These are phyloP conservation scores for Achaetomium macrosporum DNA, from an alignment of 2,329 filamentous ascomycete genomes.

Conservation along the genomic window DNA sequence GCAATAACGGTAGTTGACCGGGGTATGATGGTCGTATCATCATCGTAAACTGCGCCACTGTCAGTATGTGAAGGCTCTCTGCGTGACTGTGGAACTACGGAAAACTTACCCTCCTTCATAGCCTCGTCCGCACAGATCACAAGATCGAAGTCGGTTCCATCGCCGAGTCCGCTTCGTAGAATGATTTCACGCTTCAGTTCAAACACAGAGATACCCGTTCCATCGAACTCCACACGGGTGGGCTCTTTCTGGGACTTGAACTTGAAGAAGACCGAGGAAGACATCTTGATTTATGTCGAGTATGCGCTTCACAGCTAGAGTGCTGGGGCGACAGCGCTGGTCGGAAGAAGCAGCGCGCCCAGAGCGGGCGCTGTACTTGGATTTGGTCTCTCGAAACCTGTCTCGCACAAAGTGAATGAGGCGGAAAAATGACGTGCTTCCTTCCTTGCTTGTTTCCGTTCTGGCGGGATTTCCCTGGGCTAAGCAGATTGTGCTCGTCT, in stretches of 20 bases:
- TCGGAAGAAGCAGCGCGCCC: slow-evolving; percentile 14
- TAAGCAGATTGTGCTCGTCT: slow-evolving; percentile 28
- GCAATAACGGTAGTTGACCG: slow-evolving; percentile 92
- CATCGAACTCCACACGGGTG: slow-evolving; percentile 91
- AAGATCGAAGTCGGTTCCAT: slow-evolving; percentile 94
- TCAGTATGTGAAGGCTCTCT: slow-evolving; percentile 27
- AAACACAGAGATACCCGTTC: slow-evolving; percentile 95
- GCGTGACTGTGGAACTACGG: not conserved
- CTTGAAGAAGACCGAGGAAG: slow-evolving; percentile 98
- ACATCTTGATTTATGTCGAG: slow-evolving; percentile 53
- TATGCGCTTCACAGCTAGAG: slow-evolving; percentile 11
- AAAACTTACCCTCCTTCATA: slow-evolving; percentile 65
- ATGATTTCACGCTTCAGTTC: slow-evolving; percentile 99
- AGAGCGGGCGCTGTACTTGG: slow-evolving; percentile 14
- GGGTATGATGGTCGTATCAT: slow-evolving; percentile 95
- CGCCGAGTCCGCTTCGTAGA: slow-evolving; percentile 83
- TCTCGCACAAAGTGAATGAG: slow-evolving; percentile 21
- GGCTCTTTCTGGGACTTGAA: slow-evolving; percentile 99
- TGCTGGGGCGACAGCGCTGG: not conserved
- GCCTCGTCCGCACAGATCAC: slow-evolving; percentile 90
- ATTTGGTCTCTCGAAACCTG: slow-evolving; percentile 14
- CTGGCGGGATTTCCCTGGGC: slow-evolving; percentile 16
- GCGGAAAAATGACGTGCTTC: slow-evolving; percentile 17
- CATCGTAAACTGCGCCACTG: slow-evolving; percentile 71
- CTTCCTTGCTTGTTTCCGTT: slow-evolving; percentile 20